Percentiles rank a stretch among this genome's conserved stretches.
These are phyloP conservation scores for Trichomonas vaginalis DNA, from an alignment of 208 protist species.

Conservation along the genomic window DNA sequence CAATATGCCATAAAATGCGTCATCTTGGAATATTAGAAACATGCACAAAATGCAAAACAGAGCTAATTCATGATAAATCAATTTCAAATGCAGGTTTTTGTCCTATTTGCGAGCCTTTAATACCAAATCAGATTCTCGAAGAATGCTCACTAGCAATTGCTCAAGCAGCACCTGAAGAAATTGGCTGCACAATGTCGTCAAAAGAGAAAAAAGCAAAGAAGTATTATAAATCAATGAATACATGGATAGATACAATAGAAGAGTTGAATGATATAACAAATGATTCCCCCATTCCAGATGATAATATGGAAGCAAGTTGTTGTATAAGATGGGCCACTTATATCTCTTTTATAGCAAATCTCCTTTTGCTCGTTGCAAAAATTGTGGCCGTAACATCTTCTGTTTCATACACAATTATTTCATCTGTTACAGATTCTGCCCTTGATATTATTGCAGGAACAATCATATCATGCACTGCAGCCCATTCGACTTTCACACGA, in stretches of 20 bases:
- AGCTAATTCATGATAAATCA: too few species aligned
- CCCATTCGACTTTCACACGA: background rate
- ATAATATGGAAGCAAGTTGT: background rate
- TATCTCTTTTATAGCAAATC: background rate
- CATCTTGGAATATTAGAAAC: too few species aligned
- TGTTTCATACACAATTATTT: background rate
- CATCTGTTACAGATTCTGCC: background rate
- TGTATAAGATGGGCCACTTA: background rate
- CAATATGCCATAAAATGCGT: too few species aligned
- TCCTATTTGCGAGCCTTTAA: too few species aligned
- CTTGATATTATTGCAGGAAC: background rate
- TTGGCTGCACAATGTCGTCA: background rate
- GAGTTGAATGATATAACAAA: background rate
- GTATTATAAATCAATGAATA: background rate
- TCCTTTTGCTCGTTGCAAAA: background rate
- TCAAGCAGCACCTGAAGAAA: background rate
- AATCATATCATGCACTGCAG: background rate
- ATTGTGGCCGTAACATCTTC: background rate
- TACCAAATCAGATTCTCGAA: background rate
- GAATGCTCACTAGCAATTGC: background rate
- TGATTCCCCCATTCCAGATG: background rate
- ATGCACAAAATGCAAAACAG: too few species aligned
- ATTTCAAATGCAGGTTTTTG: too few species aligned
- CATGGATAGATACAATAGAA: background rate
- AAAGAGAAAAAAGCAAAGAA: background rate